A percentile compares a stretch with the other conserved stretches of the same genome.
Evolutionary conservation across 345 rosid genomes (phyloP).

Genomic region (Tarenaya hassleriana): DNA sequence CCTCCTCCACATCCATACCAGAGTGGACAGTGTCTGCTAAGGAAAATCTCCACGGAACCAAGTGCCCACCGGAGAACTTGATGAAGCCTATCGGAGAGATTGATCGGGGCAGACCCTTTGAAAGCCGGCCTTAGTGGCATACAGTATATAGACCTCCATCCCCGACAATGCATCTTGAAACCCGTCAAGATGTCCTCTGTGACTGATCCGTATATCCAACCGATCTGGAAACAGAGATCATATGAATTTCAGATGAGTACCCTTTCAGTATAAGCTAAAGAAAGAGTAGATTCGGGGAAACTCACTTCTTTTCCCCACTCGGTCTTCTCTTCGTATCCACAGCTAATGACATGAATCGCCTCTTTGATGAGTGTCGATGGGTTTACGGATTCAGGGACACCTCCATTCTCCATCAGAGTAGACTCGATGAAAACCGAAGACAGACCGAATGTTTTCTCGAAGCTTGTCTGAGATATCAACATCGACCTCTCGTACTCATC

Average conservation of each 20-base stretch:
- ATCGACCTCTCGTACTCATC: slow-evolving; percentile 90
- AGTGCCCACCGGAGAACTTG: slow-evolving; percentile 99
- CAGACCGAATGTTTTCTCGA: slow-evolving; percentile 92
- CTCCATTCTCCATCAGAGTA: slow-evolving; percentile 84
- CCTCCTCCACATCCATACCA: slow-evolving; percentile 98
- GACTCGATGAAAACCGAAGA: slow-evolving; percentile 96
- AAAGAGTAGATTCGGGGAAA: slow-evolving; percentile 2
- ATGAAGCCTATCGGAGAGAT: slow-evolving; percentile 84
- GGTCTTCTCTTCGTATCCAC: slow-evolving; percentile 92
- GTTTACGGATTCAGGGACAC: slow-evolving; percentile 82
- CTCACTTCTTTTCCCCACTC: slow-evolving; percentile 98
- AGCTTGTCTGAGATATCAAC: slow-evolving; percentile 86
- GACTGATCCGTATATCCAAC: slow-evolving; percentile 96
- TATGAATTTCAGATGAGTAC: too few species aligned
- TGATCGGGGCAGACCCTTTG: slow-evolving; percentile 99
- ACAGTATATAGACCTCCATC: slow-evolving; percentile 97
- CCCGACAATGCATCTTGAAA: slow-evolving; percentile 97
- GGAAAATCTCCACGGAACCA: slow-evolving; percentile 91
- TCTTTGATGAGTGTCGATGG: slow-evolving; percentile 80
- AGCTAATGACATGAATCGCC: slow-evolving; percentile 96
- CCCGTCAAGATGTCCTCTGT: slow-evolving; percentile 96
- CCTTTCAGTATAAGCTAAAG: not conserved
- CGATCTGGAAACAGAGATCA: slow-evolving; percentile 48
- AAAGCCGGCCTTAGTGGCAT: slow-evolving; percentile 97
- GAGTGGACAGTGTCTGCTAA: slow-evolving; percentile 92